phyloP scores from a whole-genome alignment of 768 basidiomycete species.

The Pulveroboletus sp. region DNA sequence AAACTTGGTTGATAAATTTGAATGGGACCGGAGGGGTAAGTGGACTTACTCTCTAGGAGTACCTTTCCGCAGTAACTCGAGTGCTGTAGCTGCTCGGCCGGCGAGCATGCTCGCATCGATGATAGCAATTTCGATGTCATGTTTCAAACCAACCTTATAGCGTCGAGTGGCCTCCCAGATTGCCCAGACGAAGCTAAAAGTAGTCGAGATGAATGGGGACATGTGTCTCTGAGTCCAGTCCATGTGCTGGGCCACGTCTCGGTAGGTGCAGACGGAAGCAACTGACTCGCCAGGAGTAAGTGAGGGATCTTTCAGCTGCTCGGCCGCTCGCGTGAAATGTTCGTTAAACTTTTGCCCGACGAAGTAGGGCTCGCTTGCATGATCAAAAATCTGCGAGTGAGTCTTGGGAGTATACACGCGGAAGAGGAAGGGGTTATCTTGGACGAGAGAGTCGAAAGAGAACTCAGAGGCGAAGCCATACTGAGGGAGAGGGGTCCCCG shows the following conservation, averaged over 20 bases:
- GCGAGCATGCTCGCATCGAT: slow-evolving; percentile 64
- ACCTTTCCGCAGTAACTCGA: slow-evolving; percentile 55
- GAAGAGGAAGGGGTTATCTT: slow-evolving; percentile 70
- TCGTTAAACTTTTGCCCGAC: slow-evolving; percentile 62
- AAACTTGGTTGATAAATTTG: not conserved
- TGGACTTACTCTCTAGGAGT: slow-evolving; percentile 50
- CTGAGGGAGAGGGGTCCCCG: slow-evolving; percentile 48
- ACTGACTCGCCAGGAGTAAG: slow-evolving; percentile 30
- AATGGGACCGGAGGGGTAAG: not conserved
- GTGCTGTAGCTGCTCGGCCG: slow-evolving; percentile 56
- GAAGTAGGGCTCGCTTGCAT: slow-evolving; percentile 55
- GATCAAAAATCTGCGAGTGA: slow-evolving; percentile 48
- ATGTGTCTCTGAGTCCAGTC: slow-evolving; percentile 71
- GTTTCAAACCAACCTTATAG: slow-evolving; percentile 68
- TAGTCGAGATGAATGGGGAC: slow-evolving; percentile 68
- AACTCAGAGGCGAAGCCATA: slow-evolving; percentile 65
- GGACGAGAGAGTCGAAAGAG: slow-evolving; percentile 56
- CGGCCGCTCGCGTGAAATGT: slow-evolving; percentile 31
- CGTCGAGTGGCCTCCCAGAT: slow-evolving; percentile 77
- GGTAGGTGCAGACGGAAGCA: slow-evolving; percentile 40
- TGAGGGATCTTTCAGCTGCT: slow-evolving; percentile 34
- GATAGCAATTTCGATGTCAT: slow-evolving; percentile 72
- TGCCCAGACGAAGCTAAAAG: slow-evolving; percentile 79
- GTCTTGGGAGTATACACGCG: slow-evolving; percentile 75
- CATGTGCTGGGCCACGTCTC: slow-evolving; percentile 65